Evolutionary conservation across 306 rosid species (phyloP), one percentile per base, ranked within the genome.

Genomic region (Dalbergia cochinchinensis): DNA sequence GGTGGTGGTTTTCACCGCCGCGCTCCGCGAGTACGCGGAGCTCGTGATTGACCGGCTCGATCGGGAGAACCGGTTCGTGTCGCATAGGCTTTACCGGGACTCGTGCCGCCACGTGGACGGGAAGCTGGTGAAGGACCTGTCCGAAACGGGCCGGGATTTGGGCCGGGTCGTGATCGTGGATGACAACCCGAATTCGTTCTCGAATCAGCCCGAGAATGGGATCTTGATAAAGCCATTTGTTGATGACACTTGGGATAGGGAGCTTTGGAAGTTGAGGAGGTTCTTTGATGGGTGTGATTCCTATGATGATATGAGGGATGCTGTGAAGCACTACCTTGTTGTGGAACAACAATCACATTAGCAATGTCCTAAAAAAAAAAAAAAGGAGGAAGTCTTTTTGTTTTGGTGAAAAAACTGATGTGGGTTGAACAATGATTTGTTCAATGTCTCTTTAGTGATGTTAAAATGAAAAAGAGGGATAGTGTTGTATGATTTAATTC

Each of bases 1-100:
- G 86, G 87, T 95, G 37, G 98, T 93, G 44, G 93, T 93, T 15
- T 93, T 95, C 86, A 95, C 98, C 1, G 99, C 99, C 0, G 98
- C 92, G 26, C 34, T 91, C 41, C 87, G 65, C 16, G 99, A 93
- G 69, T 95, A 95, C 76, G 99, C 99, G 5, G 89, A 94, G 5
- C 26, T 91, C 61, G 99, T 95, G 15, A 76, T 95, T 47, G 95
- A 93, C 77, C 83, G 87, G 83, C 64, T 95, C 10, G 99, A 93
- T 85, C 77, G 45, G 82, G 83, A 83, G 79, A 82, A 83, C 12
- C 74, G 89, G 44, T 59, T 84, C 69, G 78, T 95, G 3, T 87
- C 98, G 4, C 97, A 93, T 76, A 81, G 96, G 81, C 85, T 95
- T 13, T 95, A 88, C 19, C 80, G 99, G 2, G 98, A 95, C 39